Evolutionary conservation across 257 asterid genomes (phyloP).

Genomic region (Solanum appendiculatum): DNA sequence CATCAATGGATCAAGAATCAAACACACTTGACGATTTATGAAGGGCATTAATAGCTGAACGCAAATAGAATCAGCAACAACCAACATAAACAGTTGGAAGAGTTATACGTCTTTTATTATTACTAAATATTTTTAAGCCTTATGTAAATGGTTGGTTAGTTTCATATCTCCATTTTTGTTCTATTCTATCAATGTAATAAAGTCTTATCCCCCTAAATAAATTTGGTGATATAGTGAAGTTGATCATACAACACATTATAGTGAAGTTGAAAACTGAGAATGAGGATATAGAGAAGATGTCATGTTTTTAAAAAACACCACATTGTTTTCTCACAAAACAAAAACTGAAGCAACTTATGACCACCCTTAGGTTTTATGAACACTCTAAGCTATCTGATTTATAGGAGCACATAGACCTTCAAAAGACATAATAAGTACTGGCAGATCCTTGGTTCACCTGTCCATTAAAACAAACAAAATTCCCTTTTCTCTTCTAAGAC

Average conservation of each 20-base stretch:
- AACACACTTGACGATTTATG: background rate
- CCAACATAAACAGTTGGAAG: background rate
- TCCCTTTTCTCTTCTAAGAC: slow-evolving; percentile 20
- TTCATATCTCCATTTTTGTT: background rate
- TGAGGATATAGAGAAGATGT: background rate
- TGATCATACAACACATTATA: background rate
- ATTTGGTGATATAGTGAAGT: background rate
- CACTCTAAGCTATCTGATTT: background rate
- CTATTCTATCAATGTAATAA: background rate
- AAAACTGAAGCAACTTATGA: background rate
- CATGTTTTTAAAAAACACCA: background rate
- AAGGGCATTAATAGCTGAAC: background rate
- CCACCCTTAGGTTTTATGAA: background rate
- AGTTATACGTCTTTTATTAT: background rate
- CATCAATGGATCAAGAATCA: background rate
- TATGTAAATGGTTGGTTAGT: background rate
- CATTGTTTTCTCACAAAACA: background rate
- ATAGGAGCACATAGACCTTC: background rate
- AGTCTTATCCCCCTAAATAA: background rate
- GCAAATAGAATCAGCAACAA: background rate
- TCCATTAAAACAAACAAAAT: slow-evolving; percentile 25
- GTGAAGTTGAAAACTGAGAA: background rate
- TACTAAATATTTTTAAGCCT: background rate
- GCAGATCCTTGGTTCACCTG: slow-evolving; percentile 8
- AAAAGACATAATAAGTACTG: background rate